These are phyloP conservation scores for Fragaria vesca DNA, from an alignment of 306 rosid species.

Conservation along the genomic window DNA sequence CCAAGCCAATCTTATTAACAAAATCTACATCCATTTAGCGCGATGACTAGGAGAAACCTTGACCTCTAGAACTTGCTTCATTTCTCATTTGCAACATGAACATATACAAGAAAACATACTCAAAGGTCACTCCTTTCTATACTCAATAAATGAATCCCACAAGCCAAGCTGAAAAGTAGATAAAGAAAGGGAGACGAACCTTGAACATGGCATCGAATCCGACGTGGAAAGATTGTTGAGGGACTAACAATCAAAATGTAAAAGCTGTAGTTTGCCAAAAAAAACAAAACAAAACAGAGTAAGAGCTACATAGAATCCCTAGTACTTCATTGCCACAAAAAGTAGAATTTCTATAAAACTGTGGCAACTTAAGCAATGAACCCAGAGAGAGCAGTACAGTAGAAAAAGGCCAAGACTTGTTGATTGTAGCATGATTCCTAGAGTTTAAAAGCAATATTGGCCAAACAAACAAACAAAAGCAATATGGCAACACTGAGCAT, in stretches of 20 bases:
- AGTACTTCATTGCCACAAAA: not conserved
- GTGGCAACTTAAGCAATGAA: not conserved
- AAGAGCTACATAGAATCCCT: not conserved
- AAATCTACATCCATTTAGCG: not conserved
- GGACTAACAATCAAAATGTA: not conserved
- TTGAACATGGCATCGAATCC: slow-evolving; percentile 9
- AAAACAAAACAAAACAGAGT: not conserved
- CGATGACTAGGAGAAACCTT: not conserved
- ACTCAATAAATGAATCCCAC: not conserved
- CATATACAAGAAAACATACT: not conserved
- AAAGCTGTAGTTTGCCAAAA: not conserved
- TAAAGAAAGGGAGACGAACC: not conserved
- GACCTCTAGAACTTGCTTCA: not conserved
- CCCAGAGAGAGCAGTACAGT: not conserved
- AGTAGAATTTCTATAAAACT: not conserved
- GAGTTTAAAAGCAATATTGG: not conserved
- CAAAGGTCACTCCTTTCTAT: not conserved
- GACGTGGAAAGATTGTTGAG: not conserved
- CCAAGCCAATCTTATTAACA: slow-evolving; percentile 17
- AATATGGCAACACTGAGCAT: not conserved
- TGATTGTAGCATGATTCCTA: not conserved
- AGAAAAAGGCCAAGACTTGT: not conserved
- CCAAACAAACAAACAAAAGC: not conserved
- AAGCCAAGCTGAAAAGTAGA: not conserved
- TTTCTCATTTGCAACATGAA: not conserved